Base-by-base conservation (phyloP, 805 yeast species). In the Dipodascus albidus region DNA sequence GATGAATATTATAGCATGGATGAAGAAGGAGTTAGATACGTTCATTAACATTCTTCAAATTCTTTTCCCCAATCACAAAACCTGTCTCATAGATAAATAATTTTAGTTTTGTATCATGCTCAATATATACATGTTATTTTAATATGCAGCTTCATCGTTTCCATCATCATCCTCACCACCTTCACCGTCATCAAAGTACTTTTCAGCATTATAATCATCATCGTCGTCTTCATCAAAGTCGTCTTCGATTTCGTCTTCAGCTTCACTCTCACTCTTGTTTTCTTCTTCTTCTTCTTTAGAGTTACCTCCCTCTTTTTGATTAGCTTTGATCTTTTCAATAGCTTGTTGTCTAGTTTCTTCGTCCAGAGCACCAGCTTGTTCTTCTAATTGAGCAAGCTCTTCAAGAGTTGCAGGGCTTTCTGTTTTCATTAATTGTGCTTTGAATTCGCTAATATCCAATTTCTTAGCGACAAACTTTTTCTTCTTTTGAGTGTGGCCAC, bases 201-300 rank as follows among this genome's bases (percentile, higher is more conserved):
- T 80, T 60, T 84, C 91, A 6, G 91, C 91, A 61, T 84, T 84
- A 62, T 84, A 84, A 64, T 83, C 88, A 23, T 83, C 88, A 53
- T 83, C 85, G 58, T 83, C 88, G 56, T 68, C 71, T 51, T 82
- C 84, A 58, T 82, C 87, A 57, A 65, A 70, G 56, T 82, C 86
- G 57, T 83, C 88, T 60, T 83, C 87, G 49, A 65, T 66, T 20
- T 71, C 69, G n/a, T 79, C 85, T 20, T 79, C 83, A 9, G 69
- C 66, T 33, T 53, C 58, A 38, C 62, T 78, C 44, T 75, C 81
- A 31, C 69, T 75, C 17, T 72, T 75, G 3, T 66, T 73, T 14
- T 63, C 59, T 1, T 64, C 67, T 17, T 66, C 70, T 6, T 68
- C 70, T 22, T 71, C 80, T 38, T 69, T 70, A 3, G 72, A 77